Evolutionary conservation across 352 stramenopile species (phyloP).

Genomic region (Phytophthora agathidicida): DNA sequence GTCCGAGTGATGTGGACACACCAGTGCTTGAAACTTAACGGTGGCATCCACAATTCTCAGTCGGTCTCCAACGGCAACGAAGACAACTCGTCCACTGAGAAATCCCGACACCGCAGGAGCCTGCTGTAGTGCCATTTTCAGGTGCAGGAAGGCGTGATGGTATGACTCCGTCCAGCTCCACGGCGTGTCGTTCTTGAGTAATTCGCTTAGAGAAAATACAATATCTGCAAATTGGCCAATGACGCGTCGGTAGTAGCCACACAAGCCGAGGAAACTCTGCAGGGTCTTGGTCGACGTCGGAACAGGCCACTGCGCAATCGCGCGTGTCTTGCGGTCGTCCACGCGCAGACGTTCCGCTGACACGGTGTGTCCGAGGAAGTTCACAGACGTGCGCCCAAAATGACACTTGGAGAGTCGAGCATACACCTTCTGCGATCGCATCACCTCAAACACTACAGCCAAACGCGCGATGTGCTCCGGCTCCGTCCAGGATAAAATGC

Average conservation of each 20-base stretch:
- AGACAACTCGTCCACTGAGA: no score
- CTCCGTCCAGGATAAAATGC: constrained; percentile 17
- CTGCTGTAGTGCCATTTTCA: constrained; percentile 35
- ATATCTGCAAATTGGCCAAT: constrained; percentile 25
- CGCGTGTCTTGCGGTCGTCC: constrained; percentile 27
- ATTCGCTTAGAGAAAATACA: constrained; percentile 22
- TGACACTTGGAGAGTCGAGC: constrained; percentile 24
- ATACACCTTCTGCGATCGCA: constrained; percentile 27
- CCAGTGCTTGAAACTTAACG: no score
- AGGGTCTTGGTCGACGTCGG: constrained; percentile 20
- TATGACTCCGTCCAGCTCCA: constrained; percentile 31
- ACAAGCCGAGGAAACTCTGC: constrained; percentile 33
- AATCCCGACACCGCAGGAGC: no score
- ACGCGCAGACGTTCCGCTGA: constrained; percentile 16
- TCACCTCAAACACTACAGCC: constrained; percentile 24
- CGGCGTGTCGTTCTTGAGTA: constrained; percentile 24
- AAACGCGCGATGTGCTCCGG: constrained; percentile 25
- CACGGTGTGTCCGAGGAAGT: constrained; percentile 36
- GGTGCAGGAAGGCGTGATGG: constrained; percentile 11
- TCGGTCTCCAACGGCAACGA: no score
- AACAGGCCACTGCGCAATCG: constrained; percentile 19
- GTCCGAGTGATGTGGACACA: no score
- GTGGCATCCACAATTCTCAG: no score
- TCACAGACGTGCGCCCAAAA: constrained; percentile 19
- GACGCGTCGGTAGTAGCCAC: constrained; percentile 38